phyloP scores from a whole-genome alignment of 2,329 filamentous ascomycete genomes.

The Fulvia fulva region DNA sequence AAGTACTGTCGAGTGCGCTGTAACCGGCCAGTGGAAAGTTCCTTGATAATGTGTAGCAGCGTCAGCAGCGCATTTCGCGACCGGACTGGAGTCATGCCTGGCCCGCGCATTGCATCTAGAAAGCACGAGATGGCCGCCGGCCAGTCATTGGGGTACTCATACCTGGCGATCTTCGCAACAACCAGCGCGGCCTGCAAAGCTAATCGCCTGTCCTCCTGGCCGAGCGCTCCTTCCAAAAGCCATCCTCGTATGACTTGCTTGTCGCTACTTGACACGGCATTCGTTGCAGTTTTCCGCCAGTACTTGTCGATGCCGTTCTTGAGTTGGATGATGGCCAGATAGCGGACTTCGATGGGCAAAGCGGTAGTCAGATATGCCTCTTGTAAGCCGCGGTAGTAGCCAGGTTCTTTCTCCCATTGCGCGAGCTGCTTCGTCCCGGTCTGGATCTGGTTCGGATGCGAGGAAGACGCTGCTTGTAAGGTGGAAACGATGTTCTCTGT shows the following conservation, averaged over 20 bases:
- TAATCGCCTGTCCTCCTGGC: constrained; percentile 70
- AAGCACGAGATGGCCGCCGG: constrained; percentile 51
- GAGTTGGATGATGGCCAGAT: constrained; percentile 86
- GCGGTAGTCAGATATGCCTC: constrained; percentile 76
- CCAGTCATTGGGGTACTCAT: constrained; percentile 89
- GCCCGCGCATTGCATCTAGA: constrained; percentile 58
- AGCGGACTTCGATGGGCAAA: constrained; percentile 72
- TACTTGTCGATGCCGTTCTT: constrained; percentile 96
- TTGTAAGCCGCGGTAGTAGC: constrained; percentile 49
- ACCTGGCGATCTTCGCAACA: constrained; percentile 79
- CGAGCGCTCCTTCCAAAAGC: constrained; percentile 70
- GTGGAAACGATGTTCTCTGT: constrained; percentile 46
- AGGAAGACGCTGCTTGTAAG: constrained; percentile 47
- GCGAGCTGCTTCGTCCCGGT: constrained; percentile 51
- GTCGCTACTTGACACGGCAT: constrained; percentile 63
- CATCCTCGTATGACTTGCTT: constrained; percentile 72
- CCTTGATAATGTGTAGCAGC: constrained; percentile 83
- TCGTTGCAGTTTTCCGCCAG: constrained; percentile 78
- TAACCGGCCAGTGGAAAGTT: constrained; percentile 76
- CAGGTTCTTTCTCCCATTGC: constrained; percentile 46
- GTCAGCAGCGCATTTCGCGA: constrained; percentile 71
- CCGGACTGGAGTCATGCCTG: constrained; percentile 43
- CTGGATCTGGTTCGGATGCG: constrained; percentile 47
- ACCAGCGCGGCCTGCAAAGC: constrained; percentile 86
- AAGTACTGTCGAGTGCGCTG: constrained; percentile 70